Conservation (phyloP, 2,329 filamentous ascomycete genomes). For the Fusarium tuaranense region DNA sequence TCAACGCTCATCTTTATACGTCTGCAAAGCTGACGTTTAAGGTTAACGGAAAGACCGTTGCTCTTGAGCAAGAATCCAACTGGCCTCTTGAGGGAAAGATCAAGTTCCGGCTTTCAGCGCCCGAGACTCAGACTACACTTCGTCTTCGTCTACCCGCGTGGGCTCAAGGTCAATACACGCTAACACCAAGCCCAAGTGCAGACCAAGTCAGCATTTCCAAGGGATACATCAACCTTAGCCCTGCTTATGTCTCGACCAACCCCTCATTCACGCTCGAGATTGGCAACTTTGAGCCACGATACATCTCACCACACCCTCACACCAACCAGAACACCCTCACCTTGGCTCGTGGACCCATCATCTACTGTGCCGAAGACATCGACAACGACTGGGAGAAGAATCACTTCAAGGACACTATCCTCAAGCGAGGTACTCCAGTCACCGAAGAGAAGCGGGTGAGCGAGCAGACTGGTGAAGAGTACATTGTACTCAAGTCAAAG, state of each 20-base stretch:
- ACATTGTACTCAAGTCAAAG: slow-evolving; percentile 13
- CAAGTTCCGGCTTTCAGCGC: slow-evolving; percentile 55
- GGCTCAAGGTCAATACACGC: slow-evolving; percentile 51
- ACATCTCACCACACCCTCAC: slow-evolving; percentile 65
- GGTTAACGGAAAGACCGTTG: slow-evolving; percentile 49
- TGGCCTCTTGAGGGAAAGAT: slow-evolving; percentile 70
- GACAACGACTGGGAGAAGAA: slow-evolving; percentile 28
- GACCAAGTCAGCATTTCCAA: slow-evolving; percentile 46
- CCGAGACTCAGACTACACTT: slow-evolving; percentile 50
- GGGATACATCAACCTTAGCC: slow-evolving; percentile 62
- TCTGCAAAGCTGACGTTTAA: slow-evolving; percentile 58
- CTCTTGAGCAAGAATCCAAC: slow-evolving; percentile 56
- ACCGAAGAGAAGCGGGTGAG: slow-evolving; percentile 3
- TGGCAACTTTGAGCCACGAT: slow-evolving; percentile 59
- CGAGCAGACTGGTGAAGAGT: slow-evolving; percentile 18
- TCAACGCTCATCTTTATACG: slow-evolving; percentile 69
- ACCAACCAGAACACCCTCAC: slow-evolving; percentile 66
- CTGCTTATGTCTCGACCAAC: slow-evolving; percentile 54
- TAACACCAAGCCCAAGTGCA: slow-evolving; percentile 50
- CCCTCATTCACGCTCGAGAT: slow-evolving; percentile 51
- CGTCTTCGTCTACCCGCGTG: slow-evolving; percentile 67
- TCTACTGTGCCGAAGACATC: slow-evolving; percentile 70
- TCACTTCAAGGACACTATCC: slow-evolving; percentile 27
- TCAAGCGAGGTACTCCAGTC: neutral
- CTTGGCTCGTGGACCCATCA: slow-evolving; percentile 66